phyloP scores from a whole-genome alignment of 1,139 yeast genomes.

The Suhomyces wounanorum region DNA sequence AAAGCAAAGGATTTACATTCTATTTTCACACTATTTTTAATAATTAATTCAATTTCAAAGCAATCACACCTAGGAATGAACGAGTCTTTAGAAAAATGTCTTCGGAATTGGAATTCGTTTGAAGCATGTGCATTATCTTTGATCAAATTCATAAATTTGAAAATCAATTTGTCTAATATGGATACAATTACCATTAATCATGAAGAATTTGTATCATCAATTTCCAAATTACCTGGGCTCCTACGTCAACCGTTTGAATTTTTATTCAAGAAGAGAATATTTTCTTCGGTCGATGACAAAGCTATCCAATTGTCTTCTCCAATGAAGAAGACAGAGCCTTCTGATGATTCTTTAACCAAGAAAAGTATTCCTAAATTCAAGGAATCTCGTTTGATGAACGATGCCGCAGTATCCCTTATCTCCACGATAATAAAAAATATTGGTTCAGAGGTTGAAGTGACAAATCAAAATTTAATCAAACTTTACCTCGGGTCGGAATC shows the following conservation, averaged over 20 bases:
- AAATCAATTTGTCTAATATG: constrained; percentile 25
- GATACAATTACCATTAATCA: constrained; percentile 27
- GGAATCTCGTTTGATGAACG: constrained; percentile 44
- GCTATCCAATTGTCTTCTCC: neutral
- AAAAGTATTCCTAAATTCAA: constrained; percentile 19
- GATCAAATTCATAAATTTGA: constrained; percentile 47
- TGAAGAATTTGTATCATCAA: constrained; percentile 34
- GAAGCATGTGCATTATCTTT: constrained; percentile 36
- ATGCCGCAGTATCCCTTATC: constrained; percentile 44
- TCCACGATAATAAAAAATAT: constrained; percentile 31
- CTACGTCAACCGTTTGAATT: constrained; percentile 35
- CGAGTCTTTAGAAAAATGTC: constrained; percentile 15
- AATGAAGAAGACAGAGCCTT: neutral
- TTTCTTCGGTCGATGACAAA: constrained; percentile 8
- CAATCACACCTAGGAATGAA: constrained; percentile 27
- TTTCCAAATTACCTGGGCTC: constrained; percentile 37
- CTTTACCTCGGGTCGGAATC: constrained; percentile 72
- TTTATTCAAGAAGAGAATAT: constrained; percentile 38
- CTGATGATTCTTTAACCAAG: neutral
- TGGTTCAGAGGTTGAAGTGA: constrained; percentile 24
- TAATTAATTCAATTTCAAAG: constrained; percentile 29
- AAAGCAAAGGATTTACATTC: constrained; percentile 32
- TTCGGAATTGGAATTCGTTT: constrained; percentile 36
- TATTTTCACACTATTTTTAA: constrained; percentile 46
- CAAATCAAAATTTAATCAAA: constrained; percentile 52